These are phyloP conservation scores for Yamadazyma friedrichii DNA, from an alignment of 1,139 yeast species.

Conservation along the genomic window DNA sequence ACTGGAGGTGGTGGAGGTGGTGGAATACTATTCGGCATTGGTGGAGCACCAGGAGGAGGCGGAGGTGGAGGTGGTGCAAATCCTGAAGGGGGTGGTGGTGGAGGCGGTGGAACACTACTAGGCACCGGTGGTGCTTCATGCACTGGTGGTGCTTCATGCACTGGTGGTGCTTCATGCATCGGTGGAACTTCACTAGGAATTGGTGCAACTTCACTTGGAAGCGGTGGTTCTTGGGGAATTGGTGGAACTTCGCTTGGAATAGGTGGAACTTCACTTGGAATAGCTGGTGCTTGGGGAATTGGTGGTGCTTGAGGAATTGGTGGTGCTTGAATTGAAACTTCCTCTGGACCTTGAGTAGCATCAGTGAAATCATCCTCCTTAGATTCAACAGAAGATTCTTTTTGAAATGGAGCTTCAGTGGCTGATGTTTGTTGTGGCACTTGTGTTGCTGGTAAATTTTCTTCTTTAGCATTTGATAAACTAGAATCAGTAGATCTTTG, in stretches of 20 bases:
- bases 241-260: constrained; percentile 19
- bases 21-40: constrained; percentile 17
- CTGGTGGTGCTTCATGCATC: constrained; percentile 20
- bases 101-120: constrained; percentile 16
- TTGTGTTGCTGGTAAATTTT: constrained; percentile 6
- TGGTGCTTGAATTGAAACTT: constrained; percentile 5
- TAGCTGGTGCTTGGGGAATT: constrained; percentile 6
- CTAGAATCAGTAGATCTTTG: constrained; percentile 18
- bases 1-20: constrained; percentile 23
- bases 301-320: constrained; percentile 11
- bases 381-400: constrained; percentile 2
- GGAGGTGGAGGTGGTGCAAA: constrained; percentile 20
- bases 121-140: constrained; percentile 19
- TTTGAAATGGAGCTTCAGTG: constrained; percentile 8
- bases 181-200: constrained; percentile 20
- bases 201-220: constrained; percentile 20
- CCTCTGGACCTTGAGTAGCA: constrained; percentile 6
- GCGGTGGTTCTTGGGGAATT: constrained; percentile 20
- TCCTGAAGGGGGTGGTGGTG: constrained; percentile 19
- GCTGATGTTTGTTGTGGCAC: constrained; percentile 8
- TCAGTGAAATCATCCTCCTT: constrained; percentile 9
- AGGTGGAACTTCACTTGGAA: too few species aligned
- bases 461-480: constrained; percentile 12
- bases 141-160: constrained; percentile 22
- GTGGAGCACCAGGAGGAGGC: constrained; percentile 23